Evolutionary conservation across 164 flowering plant genomes (phyloP).

Genomic region (Nymphaea colorata): DNA sequence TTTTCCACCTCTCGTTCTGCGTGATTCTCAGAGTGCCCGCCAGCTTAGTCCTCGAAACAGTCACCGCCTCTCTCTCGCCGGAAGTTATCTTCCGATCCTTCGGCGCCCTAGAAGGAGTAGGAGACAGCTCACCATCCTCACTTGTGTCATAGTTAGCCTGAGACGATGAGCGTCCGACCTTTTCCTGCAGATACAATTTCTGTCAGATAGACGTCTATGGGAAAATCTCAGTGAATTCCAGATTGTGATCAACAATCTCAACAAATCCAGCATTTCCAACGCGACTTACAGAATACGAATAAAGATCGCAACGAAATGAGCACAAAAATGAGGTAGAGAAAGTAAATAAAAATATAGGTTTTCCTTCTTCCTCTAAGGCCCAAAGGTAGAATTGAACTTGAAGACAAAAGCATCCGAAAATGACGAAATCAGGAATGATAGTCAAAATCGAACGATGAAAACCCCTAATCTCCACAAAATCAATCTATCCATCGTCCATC

Average conservation of each 20-base stretch:
- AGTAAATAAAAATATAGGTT: too few species aligned
- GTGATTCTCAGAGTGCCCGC: constrained; percentile 1
- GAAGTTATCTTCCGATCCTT: constrained; percentile 10
- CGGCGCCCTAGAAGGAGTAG: not conserved
- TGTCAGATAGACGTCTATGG: not conserved
- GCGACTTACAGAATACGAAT: too few species aligned
- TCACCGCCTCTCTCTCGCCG: not conserved
- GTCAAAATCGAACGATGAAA: too few species aligned
- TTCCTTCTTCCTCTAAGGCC: too few species aligned
- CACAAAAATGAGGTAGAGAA: not conserved
- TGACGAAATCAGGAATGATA: too few species aligned
- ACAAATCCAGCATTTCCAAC: too few species aligned
- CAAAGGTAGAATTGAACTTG: too few species aligned
- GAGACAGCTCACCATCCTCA: not conserved
- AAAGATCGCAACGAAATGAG: not conserved
- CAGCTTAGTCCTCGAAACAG: not conserved
- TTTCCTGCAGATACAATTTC: constrained; percentile 7
- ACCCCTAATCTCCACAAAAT: too few species aligned
- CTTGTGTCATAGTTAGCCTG: constrained; percentile 1
- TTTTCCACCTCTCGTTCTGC: constrained; percentile 4
- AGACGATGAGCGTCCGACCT: constrained; percentile 5
- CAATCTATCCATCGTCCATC: too few species aligned
- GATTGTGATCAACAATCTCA: too few species aligned
- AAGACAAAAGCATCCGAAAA: too few species aligned
- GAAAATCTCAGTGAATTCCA: too few species aligned